phyloP scores from a whole-genome alignment of 306 rosid genomes.

The Prinsepia uniflora region DNA sequence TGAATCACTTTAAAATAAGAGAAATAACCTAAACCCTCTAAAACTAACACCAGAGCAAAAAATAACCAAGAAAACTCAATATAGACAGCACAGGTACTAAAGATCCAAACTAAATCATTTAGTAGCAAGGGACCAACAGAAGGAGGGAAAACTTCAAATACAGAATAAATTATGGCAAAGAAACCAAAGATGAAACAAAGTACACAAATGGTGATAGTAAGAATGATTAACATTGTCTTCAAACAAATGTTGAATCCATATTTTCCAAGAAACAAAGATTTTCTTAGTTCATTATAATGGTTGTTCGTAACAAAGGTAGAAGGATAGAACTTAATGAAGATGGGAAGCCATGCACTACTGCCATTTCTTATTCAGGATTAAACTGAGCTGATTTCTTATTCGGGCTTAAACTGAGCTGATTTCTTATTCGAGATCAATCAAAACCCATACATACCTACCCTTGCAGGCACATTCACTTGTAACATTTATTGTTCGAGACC shows the following conservation, averaged over 20 bases:
- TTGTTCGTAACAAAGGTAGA: background rate
- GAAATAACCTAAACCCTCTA: background rate
- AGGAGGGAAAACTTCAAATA: background rate
- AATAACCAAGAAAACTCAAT: background rate
- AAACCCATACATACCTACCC: background rate
- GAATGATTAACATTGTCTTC: background rate
- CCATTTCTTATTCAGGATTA: conserved; percentile 11
- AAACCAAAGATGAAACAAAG: background rate
- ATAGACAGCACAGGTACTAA: background rate
- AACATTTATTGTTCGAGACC: background rate
- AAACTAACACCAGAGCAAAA: background rate
- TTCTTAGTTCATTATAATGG: background rate
- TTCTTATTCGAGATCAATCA: background rate
- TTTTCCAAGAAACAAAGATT: background rate
- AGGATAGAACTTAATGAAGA: background rate
- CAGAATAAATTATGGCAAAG: background rate
- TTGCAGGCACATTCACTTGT: background rate
- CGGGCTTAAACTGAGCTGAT: too few relatives aligned
- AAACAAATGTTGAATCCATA: background rate
- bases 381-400: background rate
- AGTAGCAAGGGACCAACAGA: background rate
- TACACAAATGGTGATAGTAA: background rate
- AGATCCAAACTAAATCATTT: background rate
- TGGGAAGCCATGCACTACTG: background rate
- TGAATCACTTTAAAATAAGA: background rate